Percentiles rank a stretch among this genome's conserved stretches.
Conservation (phyloP, 2,329 filamentous ascomycete genomes). For the Penicillium sclerotiorum region DNA sequence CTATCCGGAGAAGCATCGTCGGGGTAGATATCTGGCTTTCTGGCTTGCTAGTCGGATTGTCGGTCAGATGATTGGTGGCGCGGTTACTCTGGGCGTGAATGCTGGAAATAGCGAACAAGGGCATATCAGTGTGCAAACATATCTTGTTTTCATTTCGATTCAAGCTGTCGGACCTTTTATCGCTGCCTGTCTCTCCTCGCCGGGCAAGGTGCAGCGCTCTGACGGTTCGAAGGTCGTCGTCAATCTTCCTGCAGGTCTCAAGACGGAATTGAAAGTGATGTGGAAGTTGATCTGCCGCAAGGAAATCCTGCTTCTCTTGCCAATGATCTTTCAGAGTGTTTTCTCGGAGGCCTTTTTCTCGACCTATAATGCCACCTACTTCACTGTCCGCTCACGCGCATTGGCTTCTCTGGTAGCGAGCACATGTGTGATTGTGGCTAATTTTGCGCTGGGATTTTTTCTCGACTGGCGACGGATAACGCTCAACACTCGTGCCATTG, state of each 20-base stretch:
- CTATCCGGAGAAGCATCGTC: slow-evolving; percentile 35
- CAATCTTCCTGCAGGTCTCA: too few species aligned
- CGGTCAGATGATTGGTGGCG: slow-evolving; percentile 53
- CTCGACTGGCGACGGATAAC: too few species aligned
- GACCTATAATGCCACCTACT: slow-evolving; percentile 48
- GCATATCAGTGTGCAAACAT: slow-evolving; percentile 36
- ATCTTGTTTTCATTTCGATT: slow-evolving; percentile 52
- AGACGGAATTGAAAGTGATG: slow-evolving; percentile 38
- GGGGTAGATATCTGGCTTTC: slow-evolving; percentile 28
- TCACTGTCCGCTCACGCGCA: slow-evolving; percentile 46
- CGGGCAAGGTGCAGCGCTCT: slow-evolving; percentile 48
- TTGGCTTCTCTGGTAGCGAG: slow-evolving; percentile 43
- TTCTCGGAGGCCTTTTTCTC: slow-evolving; percentile 47
- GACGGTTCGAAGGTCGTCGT: slow-evolving; percentile 44
- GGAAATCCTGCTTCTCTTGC: slow-evolving; percentile 41
- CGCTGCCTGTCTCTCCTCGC: slow-evolving; percentile 48
- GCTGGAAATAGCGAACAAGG: slow-evolving; percentile 36
- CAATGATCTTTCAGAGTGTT: slow-evolving; percentile 35
- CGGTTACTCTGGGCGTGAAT: slow-evolving; percentile 55
- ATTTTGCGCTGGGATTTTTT: slow-evolving; percentile 40
- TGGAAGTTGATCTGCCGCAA: slow-evolving; percentile 37
- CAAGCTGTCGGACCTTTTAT: slow-evolving; percentile 50
- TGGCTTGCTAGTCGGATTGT: slow-evolving; percentile 48
- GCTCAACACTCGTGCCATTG: slow-evolving; percentile 41
- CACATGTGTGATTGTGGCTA: slow-evolving; percentile 42